Base-by-base conservation (phyloP, 805 yeast genomes). In the Danielia oregonensis region DNA sequence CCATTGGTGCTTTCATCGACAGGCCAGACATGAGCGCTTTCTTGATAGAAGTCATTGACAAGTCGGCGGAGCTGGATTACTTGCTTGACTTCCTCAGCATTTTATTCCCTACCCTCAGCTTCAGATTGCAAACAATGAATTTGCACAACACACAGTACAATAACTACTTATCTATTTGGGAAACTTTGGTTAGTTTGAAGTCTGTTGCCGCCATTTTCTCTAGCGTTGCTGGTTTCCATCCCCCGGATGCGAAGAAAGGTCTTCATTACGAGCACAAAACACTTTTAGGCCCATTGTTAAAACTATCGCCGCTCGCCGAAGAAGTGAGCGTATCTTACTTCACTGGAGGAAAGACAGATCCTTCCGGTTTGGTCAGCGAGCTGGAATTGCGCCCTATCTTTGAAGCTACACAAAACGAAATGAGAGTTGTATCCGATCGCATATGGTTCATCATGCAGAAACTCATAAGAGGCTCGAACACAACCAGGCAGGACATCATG, bases 231-330 rank as follows among this genome's bases (percentile, higher is more conserved):
- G 70, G 70, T 1, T 81, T 82, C 52, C 67, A 75, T 6, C 63
- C 70, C 1, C 67, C 68, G 6, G 59, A 66, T 32, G 44, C 56
- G 10, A 34, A 46, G 4, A 60, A 72, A 8, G 76, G 82, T 1
- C 58, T 71, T 12, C 69, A 72, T 29, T 73, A 74, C 49, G 94
- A 85, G 50, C 61, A 63, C 11, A 65, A 68, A 16, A 76, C 95
- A 0, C 57, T 86, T 12, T 61, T 91, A 35, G 97, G 97, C 2
- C 83, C 95, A 6, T 66, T 87, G 19, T 71, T 86, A 35, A 68
- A 80, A 37, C 59, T 87, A 15, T 85, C 95, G 0, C 95, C 96
- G 0, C 61, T 88, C 30, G 70, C 76, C 30, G 68, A 72, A 3
- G 58, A 68, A n/a, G 64, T 68, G 15, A 73, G 78, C 0, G 55